A percentile compares a stretch with the other conserved stretches of the same genome.
Evolutionary conservation across 768 basidiomycete genomes (phyloP).

Genomic region (Suillus placidus): DNA sequence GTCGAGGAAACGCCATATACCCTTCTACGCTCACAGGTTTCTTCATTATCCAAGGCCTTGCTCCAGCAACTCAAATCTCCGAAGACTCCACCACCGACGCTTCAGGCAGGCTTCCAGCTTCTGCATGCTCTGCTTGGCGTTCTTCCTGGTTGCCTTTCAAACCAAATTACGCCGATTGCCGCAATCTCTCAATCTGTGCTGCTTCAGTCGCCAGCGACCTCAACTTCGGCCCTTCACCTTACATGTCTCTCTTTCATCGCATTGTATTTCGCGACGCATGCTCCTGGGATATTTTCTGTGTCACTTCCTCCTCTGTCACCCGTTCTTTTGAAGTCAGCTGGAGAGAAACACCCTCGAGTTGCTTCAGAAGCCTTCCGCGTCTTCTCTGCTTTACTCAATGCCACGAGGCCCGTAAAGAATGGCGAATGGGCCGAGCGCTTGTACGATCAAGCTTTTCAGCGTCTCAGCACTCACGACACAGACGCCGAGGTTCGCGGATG

Average conservation of each 20-base stretch:
- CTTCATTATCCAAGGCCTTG: slow-evolving; percentile 76
- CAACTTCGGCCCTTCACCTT: slow-evolving; percentile 80
- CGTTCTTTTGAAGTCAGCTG: slow-evolving; percentile 70
- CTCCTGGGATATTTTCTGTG: slow-evolving; percentile 56
- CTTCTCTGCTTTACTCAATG: slow-evolving; percentile 79
- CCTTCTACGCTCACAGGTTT: slow-evolving; percentile 75
- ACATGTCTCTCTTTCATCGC: slow-evolving; percentile 85
- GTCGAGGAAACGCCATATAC: slow-evolving; percentile 73
- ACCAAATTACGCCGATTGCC: slow-evolving; percentile 65
- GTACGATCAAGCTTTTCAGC: slow-evolving; percentile 71
- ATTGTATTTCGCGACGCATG: slow-evolving; percentile 73
- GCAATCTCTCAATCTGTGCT: slow-evolving; percentile 66
- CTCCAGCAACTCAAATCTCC: slow-evolving; percentile 83
- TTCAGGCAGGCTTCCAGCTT: slow-evolving; percentile 86
- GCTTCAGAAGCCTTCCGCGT: slow-evolving; percentile 87
- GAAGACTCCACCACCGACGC: slow-evolving; percentile 74
- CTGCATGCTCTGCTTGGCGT: slow-evolving; percentile 76
- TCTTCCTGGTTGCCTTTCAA: slow-evolving; percentile 80
- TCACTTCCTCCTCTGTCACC: slow-evolving; percentile 72
- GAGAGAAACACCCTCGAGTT: slow-evolving; percentile 87
- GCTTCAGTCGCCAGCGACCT: slow-evolving; percentile 68
- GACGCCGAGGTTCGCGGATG: slow-evolving; percentile 87
- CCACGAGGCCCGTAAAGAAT: slow-evolving; percentile 68
- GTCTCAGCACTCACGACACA: slow-evolving; percentile 80
- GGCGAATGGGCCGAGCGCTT: slow-evolving; percentile 71